Percentiles rank a stretch among this genome's conserved stretches.
phyloP scores from a whole-genome alignment of 2,329 filamentous ascomycete species.

The Penicillium sp. region DNA sequence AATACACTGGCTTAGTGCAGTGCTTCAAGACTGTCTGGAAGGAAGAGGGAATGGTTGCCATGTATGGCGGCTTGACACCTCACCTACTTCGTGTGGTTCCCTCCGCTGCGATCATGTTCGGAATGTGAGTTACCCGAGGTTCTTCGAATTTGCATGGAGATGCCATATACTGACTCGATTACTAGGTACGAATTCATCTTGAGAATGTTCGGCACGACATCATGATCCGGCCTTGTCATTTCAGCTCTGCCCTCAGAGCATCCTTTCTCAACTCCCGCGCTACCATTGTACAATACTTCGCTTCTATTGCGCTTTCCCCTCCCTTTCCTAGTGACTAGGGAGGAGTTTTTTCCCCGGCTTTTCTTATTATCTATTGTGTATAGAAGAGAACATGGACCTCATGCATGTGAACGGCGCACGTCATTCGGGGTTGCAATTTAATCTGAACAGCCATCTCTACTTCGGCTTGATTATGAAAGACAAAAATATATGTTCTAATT shows the following conservation, averaged over 20 bases:
- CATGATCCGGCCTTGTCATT: slow-evolving; percentile 16
- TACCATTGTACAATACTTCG: slow-evolving; percentile 3
- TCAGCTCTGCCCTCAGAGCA: not conserved
- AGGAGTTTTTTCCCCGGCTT: not conserved
- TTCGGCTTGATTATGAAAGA: not conserved
- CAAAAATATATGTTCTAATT: not conserved
- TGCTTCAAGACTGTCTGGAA: slow-evolving; percentile 85
- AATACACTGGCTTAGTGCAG: slow-evolving; percentile 84
- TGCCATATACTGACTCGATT: slow-evolving; percentile 31
- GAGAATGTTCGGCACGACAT: slow-evolving; percentile 35
- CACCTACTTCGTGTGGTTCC: slow-evolving; percentile 89
- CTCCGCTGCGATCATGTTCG: slow-evolving; percentile 93
- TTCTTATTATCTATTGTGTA: not conserved
- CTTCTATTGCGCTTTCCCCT: not conserved
- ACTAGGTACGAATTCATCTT: slow-evolving; percentile 36
- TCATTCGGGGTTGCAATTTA: not conserved
- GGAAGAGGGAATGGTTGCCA: slow-evolving; percentile 77
- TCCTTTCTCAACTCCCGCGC: not conserved
- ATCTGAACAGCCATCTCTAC: not conserved
- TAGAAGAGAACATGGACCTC: slow-evolving; percentile 2
- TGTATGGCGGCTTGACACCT: slow-evolving; percentile 88
- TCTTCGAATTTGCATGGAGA: slow-evolving; percentile 16
- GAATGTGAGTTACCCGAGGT: slow-evolving; percentile 57
- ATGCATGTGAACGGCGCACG: slow-evolving; percentile 9
- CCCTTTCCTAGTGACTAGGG: not conserved